phyloP scores from a whole-genome alignment of 2,329 filamentous ascomycete genomes.

The Colletotrichum liaoningense region DNA sequence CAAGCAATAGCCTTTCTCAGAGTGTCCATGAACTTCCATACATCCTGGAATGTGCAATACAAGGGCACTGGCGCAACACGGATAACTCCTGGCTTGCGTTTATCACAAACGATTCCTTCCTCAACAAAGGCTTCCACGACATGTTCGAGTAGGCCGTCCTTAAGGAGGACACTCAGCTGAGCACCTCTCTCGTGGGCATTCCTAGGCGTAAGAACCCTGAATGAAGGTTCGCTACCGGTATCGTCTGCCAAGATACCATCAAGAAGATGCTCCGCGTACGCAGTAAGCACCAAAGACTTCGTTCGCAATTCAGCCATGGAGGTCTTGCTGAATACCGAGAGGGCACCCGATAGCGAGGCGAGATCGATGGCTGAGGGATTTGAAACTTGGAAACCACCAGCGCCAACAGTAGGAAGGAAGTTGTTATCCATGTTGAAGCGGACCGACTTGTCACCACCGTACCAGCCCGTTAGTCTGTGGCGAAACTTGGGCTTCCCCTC shows the following conservation, averaged over 20 bases:
- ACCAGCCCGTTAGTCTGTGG: conserved; percentile 79
- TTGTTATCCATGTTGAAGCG: conserved; percentile 81
- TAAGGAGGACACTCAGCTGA: conserved; percentile 80
- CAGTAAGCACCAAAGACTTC: conserved; percentile 80
- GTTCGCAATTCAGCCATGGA: conserved; percentile 75
- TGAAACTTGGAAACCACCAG: conserved; percentile 78
- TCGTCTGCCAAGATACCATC: conserved; percentile 53
- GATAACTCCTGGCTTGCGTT: conserved; percentile 87
- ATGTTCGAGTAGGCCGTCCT: conserved; percentile 75
- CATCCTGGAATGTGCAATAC: conserved; percentile 84
- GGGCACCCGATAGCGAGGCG: conserved; percentile 76
- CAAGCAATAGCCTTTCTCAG: conserved; percentile 43
- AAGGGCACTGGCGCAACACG: conserved; percentile 85
- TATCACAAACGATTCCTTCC: conserved; percentile 81
- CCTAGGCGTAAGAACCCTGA: conserved; percentile 76
- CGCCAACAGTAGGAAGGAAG: conserved; percentile 78
- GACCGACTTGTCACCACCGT: conserved; percentile 75
- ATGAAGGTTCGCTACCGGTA: conserved; percentile 51
- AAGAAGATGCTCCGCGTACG: conserved; percentile 79
- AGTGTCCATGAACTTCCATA: conserved; percentile 62
- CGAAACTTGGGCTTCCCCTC: conserved; percentile 60
- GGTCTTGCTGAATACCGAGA: conserved; percentile 80
- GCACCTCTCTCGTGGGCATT: conserved; percentile 78
- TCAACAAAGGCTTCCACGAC: conserved; percentile 74
- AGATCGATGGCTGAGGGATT: conserved; percentile 84